A percentile compares a stretch with the other conserved stretches of the same genome.
phyloP scores from a whole-genome alignment of 257 asterid genomes.

The Plantago major region DNA sequence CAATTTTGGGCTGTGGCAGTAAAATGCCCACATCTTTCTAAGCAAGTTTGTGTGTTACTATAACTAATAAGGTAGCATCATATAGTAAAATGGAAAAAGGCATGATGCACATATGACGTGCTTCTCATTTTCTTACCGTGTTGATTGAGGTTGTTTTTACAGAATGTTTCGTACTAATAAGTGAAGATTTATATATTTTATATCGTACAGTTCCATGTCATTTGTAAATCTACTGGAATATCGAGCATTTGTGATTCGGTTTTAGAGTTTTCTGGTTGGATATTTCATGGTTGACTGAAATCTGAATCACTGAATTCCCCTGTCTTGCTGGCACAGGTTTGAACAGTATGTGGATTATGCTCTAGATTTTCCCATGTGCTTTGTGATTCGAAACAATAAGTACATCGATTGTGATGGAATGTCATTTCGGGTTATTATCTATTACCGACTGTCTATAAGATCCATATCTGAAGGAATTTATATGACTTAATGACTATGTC shows the following conservation, averaged over 20 bases:
- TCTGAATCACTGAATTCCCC: not conserved
- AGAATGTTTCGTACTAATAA: too few species aligned
- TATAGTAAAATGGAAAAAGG: too few species aligned
- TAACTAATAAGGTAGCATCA: too few species aligned
- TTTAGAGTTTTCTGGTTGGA: constrained; percentile 9
- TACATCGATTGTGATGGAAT: constrained; percentile 76
- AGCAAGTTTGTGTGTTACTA: too few species aligned
- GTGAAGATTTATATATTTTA: too few species aligned
- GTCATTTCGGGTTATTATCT: constrained; percentile 70
- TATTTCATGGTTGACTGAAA: constrained; percentile 14
- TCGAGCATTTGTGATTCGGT: not conserved
- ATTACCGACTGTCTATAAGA: constrained; percentile 15
- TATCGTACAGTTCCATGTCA: too few species aligned
- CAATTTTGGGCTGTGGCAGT: too few species aligned
- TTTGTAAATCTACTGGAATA: too few species aligned
- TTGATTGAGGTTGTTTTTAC: too few species aligned
- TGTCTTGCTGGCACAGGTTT: constrained; percentile 54
- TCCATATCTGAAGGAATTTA: constrained; percentile 4
- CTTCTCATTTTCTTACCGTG: too few species aligned
- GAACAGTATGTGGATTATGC: constrained; percentile 97
- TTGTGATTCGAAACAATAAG: constrained; percentile 76
- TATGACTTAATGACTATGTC: not conserved
- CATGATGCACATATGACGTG: too few species aligned
- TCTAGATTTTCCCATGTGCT: constrained; percentile 96
- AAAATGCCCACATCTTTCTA: too few species aligned